Evolutionary conservation across 2,329 filamentous ascomycete species (phyloP).

Genomic region (Curvularia hawaiiensis): DNA sequence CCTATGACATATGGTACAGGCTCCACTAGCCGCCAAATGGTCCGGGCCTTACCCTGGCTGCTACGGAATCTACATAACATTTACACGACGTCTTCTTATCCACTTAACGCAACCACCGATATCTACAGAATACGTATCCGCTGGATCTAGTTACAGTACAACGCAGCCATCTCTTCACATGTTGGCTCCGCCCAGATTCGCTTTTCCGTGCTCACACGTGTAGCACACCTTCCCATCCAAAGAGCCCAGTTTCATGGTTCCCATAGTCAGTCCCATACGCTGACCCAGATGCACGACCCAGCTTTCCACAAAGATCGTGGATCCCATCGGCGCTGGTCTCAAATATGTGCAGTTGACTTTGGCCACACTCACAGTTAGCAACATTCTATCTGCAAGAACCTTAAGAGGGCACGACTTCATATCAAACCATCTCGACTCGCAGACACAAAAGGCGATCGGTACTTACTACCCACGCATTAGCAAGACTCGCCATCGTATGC

Average conservation of each 20-base stretch:
- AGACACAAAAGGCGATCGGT: not conserved
- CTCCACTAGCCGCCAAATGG: slow-evolving; percentile 3
- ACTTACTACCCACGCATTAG: slow-evolving; percentile 23
- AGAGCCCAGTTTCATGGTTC: slow-evolving; percentile 45
- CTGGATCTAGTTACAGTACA: not conserved
- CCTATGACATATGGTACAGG: slow-evolving; percentile 4
- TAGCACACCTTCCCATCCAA: slow-evolving; percentile 48
- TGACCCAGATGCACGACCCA: slow-evolving; percentile 53
- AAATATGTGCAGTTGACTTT: slow-evolving; percentile 54
- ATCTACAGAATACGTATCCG: not conserved
- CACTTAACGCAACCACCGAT: not conserved
- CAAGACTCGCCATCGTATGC: not conserved
- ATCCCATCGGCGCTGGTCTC: slow-evolving; percentile 49
- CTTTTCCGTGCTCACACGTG: slow-evolving; percentile 49
- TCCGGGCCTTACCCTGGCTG: not conserved
- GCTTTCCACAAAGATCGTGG: slow-evolving; percentile 50
- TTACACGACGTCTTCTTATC: not conserved
- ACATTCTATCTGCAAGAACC: slow-evolving; percentile 12
- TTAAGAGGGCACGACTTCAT: not conserved
- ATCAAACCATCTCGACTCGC: not conserved
- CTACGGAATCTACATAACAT: not conserved
- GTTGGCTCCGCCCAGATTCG: slow-evolving; percentile 27
- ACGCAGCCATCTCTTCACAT: slow-evolving; percentile 18
- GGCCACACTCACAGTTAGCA: not conserved
- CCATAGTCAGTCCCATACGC: slow-evolving; percentile 47